Conservation (phyloP, 805 yeast genomes). For the Candida verbasci region DNA sequence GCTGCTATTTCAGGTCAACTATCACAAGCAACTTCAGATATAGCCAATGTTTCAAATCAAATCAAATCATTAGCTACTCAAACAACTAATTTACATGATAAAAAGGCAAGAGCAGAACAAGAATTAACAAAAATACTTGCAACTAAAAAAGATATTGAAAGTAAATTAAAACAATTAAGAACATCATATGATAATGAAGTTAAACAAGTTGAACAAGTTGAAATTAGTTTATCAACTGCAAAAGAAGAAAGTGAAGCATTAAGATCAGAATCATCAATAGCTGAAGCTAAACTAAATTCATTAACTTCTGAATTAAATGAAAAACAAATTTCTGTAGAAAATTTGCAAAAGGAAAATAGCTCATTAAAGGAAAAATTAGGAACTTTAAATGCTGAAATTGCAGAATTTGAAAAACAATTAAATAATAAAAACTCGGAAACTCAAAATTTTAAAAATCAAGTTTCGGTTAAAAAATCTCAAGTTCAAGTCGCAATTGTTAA, state of each 20-base stretch:
- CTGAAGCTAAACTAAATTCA: constrained; percentile 75
- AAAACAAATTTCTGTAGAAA: constrained; percentile 56
- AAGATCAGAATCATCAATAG: constrained; percentile 65
- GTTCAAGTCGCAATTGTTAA: constrained; percentile 56
- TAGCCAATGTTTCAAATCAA: constrained; percentile 84
- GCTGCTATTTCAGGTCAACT: constrained; percentile 61
- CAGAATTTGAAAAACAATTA: constrained; percentile 53
- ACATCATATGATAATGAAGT: constrained; percentile 76
- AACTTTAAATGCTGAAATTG: constrained; percentile 60
- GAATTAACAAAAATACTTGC: constrained; percentile 68
- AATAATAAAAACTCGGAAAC: constrained; percentile 50
- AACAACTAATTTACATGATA: constrained; percentile 64
- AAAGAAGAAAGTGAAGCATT: constrained; percentile 65
- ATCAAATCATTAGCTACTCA: constrained; percentile 73
- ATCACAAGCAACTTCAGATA: constrained; percentile 75
- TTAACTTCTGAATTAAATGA: constrained; percentile 61
- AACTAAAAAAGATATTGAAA: constrained; percentile 66
- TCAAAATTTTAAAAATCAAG: constrained; percentile 58
- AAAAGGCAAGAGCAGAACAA: constrained; percentile 68
- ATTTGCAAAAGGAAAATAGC: constrained; percentile 64
- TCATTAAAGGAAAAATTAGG: constrained; percentile 66
- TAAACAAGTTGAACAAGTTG: constrained; percentile 68
- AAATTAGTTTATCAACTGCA: constrained; percentile 53
- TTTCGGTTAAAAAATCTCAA: constrained; percentile 66
- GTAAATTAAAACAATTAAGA: constrained; percentile 63